A percentile compares a stretch with the other conserved stretches of the same genome.
Conservation (phyloP, 768 basidiomycete species). For the Rickenella mellea region DNA sequence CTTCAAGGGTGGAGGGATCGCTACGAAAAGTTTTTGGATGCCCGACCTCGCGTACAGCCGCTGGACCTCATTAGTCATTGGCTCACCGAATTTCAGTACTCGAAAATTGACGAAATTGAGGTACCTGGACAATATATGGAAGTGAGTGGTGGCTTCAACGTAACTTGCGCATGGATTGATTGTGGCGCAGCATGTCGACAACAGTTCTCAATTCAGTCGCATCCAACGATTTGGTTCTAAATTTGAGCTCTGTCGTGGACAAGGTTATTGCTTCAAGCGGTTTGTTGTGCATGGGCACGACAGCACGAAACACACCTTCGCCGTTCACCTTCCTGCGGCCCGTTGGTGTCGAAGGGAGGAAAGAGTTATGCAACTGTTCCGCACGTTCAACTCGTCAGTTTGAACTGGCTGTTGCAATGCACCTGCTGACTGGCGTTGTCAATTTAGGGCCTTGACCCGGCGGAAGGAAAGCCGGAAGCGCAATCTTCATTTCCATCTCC, state of each 20-base stretch:
- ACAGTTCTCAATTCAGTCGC: conserved; percentile 79
- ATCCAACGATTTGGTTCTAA: conserved; percentile 87
- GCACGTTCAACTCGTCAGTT: conserved; percentile 85
- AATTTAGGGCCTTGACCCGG: conserved; percentile 63
- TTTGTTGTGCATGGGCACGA: conserved; percentile 88
- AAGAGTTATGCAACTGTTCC: conserved; percentile 80
- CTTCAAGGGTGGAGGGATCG: conserved; percentile 91
- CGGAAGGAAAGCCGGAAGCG: conserved; percentile 92
- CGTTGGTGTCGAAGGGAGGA: conserved; percentile 89
- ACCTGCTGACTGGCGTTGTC: conserved; percentile 1
- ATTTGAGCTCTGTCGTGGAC: conserved; percentile 82
- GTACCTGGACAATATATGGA: conserved; percentile 98
- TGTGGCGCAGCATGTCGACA: conserved; percentile 82
- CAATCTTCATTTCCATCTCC: conserved; percentile 86
- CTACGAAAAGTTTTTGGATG: conserved; percentile 78
- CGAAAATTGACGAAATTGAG: conserved; percentile 95
- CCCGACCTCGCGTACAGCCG: conserved; percentile 73
- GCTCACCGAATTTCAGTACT: conserved; percentile 94
- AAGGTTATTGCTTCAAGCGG: conserved; percentile 81
- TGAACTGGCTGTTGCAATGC: not conserved
- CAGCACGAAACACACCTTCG: conserved; percentile 81
- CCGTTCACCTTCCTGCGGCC: conserved; percentile 80
- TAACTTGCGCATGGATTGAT: not conserved
- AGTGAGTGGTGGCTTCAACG: conserved; percentile 30
- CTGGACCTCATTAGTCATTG: conserved; percentile 86